Conservation (phyloP, 805 yeast genomes). For the Lachancea meyersii region DNA sequence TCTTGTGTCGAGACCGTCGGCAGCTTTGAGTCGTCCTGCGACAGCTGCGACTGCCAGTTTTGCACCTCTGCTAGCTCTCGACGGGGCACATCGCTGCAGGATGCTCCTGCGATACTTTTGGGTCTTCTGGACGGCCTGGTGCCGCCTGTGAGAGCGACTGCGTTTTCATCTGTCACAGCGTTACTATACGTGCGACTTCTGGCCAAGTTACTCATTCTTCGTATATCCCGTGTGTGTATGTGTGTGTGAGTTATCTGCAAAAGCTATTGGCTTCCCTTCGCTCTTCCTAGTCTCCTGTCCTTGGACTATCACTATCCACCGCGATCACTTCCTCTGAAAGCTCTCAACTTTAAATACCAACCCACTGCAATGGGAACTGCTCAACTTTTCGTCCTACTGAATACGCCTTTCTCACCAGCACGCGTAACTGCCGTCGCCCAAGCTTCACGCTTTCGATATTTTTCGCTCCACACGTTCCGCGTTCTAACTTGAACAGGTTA, state of each 20-base stretch:
- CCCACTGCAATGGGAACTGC: too few relatives aligned
- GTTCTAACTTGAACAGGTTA: conserved; percentile 5
- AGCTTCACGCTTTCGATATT: background rate
- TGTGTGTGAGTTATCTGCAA: too few relatives aligned
- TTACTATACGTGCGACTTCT: conserved; percentile 5
- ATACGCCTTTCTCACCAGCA: conserved; percentile 1
- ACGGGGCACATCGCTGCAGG: background rate
- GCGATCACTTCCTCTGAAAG: too few relatives aligned
- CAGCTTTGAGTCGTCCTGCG: conserved; percentile 5
- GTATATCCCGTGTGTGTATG: background rate
- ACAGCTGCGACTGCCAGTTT: conserved; percentile 5
- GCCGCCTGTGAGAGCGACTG: background rate
- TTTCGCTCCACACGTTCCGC: conserved; percentile 3
- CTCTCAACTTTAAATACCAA: too few relatives aligned
- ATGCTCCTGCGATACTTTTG: conserved; percentile 6
- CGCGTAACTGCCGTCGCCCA: background rate
- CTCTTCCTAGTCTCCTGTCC: too few relatives aligned
- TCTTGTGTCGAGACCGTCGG: background rate
- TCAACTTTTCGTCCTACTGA: background rate
- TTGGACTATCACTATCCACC: too few relatives aligned
- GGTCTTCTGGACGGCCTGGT: conserved; percentile 1
- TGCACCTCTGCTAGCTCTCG: conserved; percentile 9
- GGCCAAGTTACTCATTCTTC: conserved; percentile 5
- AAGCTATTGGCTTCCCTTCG: too few relatives aligned
- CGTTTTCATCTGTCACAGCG: conserved; percentile 8